These are phyloP conservation scores for Hyphopichia burtonii DNA, from an alignment of 1,139 yeast genomes.

Conservation along the genomic window DNA sequence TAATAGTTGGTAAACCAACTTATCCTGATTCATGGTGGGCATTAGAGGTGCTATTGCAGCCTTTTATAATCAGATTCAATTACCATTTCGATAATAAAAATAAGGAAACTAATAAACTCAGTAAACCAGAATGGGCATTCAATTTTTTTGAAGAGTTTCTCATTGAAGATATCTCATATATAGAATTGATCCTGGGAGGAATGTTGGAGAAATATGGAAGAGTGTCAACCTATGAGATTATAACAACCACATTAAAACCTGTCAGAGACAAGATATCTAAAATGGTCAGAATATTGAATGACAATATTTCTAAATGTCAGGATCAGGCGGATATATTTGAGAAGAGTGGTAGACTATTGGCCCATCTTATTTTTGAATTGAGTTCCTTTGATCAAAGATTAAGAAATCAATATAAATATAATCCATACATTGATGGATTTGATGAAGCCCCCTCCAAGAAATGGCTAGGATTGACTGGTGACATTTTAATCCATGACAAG, in stretches of 20 bases:
- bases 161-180: conserved; percentile 36
- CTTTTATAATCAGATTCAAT: conserved; percentile 60
- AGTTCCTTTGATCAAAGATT: conserved; percentile 59
- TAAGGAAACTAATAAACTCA: conserved; percentile 63
- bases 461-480: conserved; percentile 65
- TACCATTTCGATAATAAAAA: conserved; percentile 66
- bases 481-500: conserved; percentile 41
- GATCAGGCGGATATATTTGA: conserved; percentile 26
- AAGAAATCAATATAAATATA: conserved; percentile 53
- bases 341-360: conserved; percentile 48
- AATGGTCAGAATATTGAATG: conserved; percentile 28
- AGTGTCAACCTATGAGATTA: conserved; percentile 48
- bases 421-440: conserved; percentile 40
- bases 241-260: conserved; percentile 53
- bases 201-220: conserved; percentile 20
- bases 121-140: conserved; percentile 82
- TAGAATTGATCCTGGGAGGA: conserved; percentile 34
- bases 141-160: conserved; percentile 53
- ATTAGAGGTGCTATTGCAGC: conserved; percentile 53
- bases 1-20: conserved; percentile 25
- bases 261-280: conserved; percentile 46
- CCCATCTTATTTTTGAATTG: conserved; percentile 62
- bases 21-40: conserved; percentile 59
- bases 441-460: conserved; percentile 29
- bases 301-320: conserved; percentile 18